Conservation (phyloP, 2,329 filamentous ascomycete species). For the Ophiostoma pallidulum region DNA sequence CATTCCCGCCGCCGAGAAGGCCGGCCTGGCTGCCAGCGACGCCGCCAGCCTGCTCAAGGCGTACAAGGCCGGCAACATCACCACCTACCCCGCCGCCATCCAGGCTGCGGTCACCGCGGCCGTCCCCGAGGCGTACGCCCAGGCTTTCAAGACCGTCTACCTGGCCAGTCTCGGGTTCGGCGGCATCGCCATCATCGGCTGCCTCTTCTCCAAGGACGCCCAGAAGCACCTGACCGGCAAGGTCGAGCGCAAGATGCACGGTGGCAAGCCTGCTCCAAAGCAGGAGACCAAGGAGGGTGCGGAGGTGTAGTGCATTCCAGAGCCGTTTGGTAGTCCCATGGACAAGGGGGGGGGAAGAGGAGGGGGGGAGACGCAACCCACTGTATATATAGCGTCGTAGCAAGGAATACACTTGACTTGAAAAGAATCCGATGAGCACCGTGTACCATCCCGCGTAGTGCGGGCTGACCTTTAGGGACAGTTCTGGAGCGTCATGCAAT, state of each 20-base stretch:
- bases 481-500: conserved; percentile 56
- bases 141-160: conserved; percentile 11
- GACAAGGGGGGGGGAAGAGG: too few species aligned
- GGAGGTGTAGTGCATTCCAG: too few species aligned
- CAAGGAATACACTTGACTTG: too few species aligned
- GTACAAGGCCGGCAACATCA: not conserved
- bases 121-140: conserved; percentile 1
- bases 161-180: conserved; percentile 7
- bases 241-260: conserved; percentile 8
- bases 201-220: conserved; percentile 6
- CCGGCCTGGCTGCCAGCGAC: conserved; percentile 19
- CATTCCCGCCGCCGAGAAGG: conserved; percentile 24
- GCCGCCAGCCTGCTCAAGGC: not conserved
- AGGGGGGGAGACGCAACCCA: too few species aligned
- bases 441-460: conserved; percentile 63
- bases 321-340: too few species aligned
- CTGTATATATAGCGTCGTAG: too few species aligned
- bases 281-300: too few species aligned
- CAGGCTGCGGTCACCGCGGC: not conserved
- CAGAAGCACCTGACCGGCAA: conserved; percentile 8
- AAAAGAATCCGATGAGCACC: too few species aligned
- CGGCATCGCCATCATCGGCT: conserved; percentile 8
- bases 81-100: not conserved
- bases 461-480: conserved; percentile 60
- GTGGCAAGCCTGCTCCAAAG: not conserved